These are phyloP conservation scores for Suillus placidus DNA, from an alignment of 768 basidiomycete species.

Conservation along the genomic window DNA sequence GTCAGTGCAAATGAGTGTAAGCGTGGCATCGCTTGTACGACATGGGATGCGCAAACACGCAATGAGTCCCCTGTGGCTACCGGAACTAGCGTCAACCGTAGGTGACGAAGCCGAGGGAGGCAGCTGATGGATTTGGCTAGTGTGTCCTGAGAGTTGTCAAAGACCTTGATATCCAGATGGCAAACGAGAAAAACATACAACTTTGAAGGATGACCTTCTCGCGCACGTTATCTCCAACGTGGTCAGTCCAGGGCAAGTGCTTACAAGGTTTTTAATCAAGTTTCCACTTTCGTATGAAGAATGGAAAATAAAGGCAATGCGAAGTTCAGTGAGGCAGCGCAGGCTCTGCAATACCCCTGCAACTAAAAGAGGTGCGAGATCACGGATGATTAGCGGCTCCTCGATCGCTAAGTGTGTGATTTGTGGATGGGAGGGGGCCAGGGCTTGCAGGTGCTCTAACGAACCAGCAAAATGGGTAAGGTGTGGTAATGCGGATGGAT, in stretches of 20 bases:
- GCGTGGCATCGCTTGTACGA: constrained; percentile 69
- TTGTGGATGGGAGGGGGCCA: constrained; percentile 49
- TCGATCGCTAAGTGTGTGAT: constrained; percentile 63
- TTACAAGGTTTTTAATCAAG: constrained; percentile 64
- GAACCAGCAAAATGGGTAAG: constrained; percentile 69
- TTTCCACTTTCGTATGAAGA: constrained; percentile 76
- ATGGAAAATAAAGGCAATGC: constrained; percentile 68
- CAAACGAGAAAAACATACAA: constrained; percentile 45
- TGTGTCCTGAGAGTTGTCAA: constrained; percentile 23
- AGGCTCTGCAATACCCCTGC: constrained; percentile 61
- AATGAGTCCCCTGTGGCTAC: constrained; percentile 67
- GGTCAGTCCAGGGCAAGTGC: constrained; percentile 64
- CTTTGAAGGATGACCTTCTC: constrained; percentile 71
- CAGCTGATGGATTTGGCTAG: constrained; percentile 65
- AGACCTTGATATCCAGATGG: background rate
- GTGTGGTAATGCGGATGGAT: constrained; percentile 45
- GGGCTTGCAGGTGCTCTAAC: constrained; percentile 64
- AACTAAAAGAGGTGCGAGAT: constrained; percentile 64
- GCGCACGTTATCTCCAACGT: constrained; percentile 68
- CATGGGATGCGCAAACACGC: constrained; percentile 56
- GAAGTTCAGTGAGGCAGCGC: constrained; percentile 57
- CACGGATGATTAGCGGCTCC: constrained; percentile 68
- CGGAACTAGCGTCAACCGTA: constrained; percentile 66
- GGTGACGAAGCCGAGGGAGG: constrained; percentile 63
- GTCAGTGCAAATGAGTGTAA: constrained; percentile 64